These are phyloP conservation scores for Schizochytrium sp. DNA, from an alignment of 108 stramenopile genomes.

Conservation along the genomic window DNA sequence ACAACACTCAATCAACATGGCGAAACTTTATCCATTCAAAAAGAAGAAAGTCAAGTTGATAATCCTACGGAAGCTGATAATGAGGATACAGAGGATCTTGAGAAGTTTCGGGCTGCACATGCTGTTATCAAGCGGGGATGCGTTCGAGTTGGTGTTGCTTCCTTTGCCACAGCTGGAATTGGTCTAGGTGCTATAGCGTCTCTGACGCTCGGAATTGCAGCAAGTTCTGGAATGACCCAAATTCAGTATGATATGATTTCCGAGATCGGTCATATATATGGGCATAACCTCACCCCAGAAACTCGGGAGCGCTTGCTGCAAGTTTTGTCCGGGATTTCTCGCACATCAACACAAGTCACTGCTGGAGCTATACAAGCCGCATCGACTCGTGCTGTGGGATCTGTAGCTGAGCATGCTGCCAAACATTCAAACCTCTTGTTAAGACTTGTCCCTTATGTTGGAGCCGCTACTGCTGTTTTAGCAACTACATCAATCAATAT, in stretches of 20 bases:
- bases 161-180: neutral
- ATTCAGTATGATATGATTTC: slow-evolving; percentile 34
- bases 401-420: neutral
- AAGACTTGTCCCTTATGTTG: neutral
- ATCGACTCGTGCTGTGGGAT: neutral
- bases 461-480: neutral
- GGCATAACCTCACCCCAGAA: slow-evolving; percentile 10
- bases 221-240: neutral
- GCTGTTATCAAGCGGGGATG: slow-evolving; percentile 42
- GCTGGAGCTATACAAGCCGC: neutral
- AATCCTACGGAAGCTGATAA: neutral
- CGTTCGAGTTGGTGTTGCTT: neutral
- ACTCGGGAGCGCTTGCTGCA: neutral
- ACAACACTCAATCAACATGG: neutral
- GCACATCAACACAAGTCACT: neutral
- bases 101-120: neutral
- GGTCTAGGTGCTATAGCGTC: neutral
- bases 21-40: neutral
- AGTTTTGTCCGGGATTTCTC: slow-evolving; percentile 12
- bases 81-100: neutral
- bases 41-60: neutral
- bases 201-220: slow-evolving; percentile 14
- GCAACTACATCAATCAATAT: neutral
- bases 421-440: neutral
- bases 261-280: slow-evolving; percentile 18